Evolutionary conservation across 345 rosid species (phyloP).

Genomic region (Ceriops zippeliana): DNA sequence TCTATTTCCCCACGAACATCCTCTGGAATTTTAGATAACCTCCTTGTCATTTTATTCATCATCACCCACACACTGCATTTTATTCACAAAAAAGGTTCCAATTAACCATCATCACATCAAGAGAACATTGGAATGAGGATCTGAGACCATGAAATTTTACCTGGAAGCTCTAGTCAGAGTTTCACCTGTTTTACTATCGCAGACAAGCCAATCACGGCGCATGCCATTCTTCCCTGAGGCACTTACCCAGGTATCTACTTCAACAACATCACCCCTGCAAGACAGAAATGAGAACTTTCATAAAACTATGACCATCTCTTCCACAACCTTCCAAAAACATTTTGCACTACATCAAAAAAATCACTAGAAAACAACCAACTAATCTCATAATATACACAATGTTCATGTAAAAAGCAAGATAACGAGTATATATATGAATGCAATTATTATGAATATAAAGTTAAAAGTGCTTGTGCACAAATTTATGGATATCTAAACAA

Average conservation of each 20-base stretch:
- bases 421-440: too few species aligned
- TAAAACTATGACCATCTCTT: neutral
- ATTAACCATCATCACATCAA: neutral
- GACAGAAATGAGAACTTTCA: neutral
- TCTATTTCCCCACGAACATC: slow-evolving; percentile 88
- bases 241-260: slow-evolving; percentile 90
- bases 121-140: neutral
- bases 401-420: neutral
- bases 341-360: neutral
- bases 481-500: too few species aligned
- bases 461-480: too few species aligned
- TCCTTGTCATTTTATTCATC: slow-evolving; percentile 98
- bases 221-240: slow-evolving; percentile 94
- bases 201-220: slow-evolving; percentile 95
- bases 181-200: slow-evolving; percentile 73
- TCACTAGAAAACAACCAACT: neutral
- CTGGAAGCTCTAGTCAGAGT: slow-evolving; percentile 86
- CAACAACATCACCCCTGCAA: slow-evolving; percentile 89
- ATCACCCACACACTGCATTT: slow-evolving; percentile 90
- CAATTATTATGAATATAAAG: too few species aligned
- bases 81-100: slow-evolving; percentile 11
- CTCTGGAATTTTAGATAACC: slow-evolving; percentile 87
- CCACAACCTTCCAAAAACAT: neutral
- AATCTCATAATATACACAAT: neutral
- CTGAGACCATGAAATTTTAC: slow-evolving; percentile 27